Percentiles rank a stretch among this genome's conserved stretches.
Conservation (phyloP, 805 yeast species). For the Starmera amethionina region DNA sequence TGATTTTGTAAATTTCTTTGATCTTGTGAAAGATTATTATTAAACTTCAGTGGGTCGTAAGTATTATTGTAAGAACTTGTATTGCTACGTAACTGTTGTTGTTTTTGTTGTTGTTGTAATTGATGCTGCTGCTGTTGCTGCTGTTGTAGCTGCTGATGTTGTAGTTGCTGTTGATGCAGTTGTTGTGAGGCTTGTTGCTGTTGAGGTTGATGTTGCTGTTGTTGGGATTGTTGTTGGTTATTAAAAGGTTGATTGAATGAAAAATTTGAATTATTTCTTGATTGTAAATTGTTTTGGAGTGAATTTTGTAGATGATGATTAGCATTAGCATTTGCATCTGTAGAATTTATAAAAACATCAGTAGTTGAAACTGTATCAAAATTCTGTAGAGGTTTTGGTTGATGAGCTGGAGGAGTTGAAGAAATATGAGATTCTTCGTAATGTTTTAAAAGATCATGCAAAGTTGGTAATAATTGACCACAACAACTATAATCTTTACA, state of each 20-base stretch:
- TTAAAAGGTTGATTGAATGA: not conserved
- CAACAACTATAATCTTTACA: conserved; percentile 96
- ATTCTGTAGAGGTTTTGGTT: conserved; percentile 44
- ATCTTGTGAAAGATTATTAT: too few relatives aligned
- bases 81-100: not conserved
- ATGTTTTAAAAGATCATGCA: conserved; percentile 88
- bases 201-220: not conserved
- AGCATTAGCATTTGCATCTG: conserved; percentile 3
- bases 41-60: too few relatives aligned
- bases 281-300: conserved; percentile 4
- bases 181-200: conserved; percentile 7
- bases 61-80: not conserved
- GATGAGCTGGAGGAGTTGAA: conserved; percentile 40
- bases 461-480: conserved; percentile 83
- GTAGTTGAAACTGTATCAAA: conserved; percentile 89
- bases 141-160: not conserved
- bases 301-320: conserved; percentile 6
- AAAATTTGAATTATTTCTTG: not conserved
- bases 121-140: conserved; percentile 11
- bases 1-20: not conserved
- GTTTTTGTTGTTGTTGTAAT: conserved; percentile 4
- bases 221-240: not conserved
- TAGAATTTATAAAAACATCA: conserved; percentile 66
- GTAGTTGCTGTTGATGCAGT: conserved; percentile 2
- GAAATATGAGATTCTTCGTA: conserved; percentile 93